Evolutionary conservation across 2,329 filamentous ascomycete genomes (phyloP), one percentile per base, ranked within the genome.

Genomic region (Didymella arachidicola): DNA sequence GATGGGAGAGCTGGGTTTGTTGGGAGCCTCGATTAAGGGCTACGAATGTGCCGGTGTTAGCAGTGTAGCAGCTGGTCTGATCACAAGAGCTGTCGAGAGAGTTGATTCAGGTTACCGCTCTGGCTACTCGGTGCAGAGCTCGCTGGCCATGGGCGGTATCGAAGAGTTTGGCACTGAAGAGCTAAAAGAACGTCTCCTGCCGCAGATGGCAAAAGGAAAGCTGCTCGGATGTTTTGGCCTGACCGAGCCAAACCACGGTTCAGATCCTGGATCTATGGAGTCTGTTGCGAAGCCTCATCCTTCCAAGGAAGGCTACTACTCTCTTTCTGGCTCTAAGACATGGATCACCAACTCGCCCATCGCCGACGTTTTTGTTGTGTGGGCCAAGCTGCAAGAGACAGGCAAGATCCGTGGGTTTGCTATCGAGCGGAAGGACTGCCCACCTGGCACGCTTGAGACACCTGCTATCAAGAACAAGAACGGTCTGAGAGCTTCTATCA

Each of bases 281-380:
- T 92, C 89, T 6, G 84, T 86, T 10, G 93, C 93, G n/a, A 92
- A 88, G 74, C 88, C 89, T 47, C 92, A 97, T 74, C 91, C 92
- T 6, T 88, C 86, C 7, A 93, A 93, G 81, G 89, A 91, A 72
- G 93, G 92, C 1, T 92, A 92, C 76, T 90, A 89, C 69, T 85
- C 88, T 42, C 79, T 97, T 34, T 92, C 88, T 44, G 93, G 93
- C 1, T 81, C 90, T 48, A 97, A 97, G 83, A 97, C 93, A 0
- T 97, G 93, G 93, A 97, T 97, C 75, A 97, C 93, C 14, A 97
- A 97, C 78, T 94, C 91, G 7, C 93, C 93, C 3, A 96, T 97
- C 68, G 87, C 92, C 1, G 92, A 96, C 68, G 84, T 96, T 2
- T 79, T 96, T 51, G 79, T 97, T 64, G 88, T 97, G 1, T 99